A percentile compares a stretch with the other conserved stretches of the same genome.
phyloP scores from a whole-genome alignment of 1,284 basidiomycete species.

The Ceratobasidium sp. region DNA sequence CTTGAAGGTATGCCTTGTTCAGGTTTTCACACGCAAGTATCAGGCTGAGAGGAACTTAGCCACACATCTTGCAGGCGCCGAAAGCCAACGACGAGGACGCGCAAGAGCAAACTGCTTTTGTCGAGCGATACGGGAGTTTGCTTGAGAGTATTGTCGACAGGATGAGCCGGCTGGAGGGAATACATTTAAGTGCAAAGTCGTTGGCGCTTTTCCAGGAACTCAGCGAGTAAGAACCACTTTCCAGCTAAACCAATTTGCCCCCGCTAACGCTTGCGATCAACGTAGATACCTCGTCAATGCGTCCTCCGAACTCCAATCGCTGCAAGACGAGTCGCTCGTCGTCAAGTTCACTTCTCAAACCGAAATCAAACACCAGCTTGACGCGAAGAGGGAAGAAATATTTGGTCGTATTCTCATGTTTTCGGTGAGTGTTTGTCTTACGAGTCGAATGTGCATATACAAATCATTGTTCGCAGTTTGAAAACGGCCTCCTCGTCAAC shows the following conservation, averaged over 20 bases:
- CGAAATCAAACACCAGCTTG: neutral
- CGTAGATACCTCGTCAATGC: neutral
- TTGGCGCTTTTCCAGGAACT: neutral
- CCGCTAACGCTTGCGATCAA: neutral
- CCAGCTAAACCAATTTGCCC: neutral
- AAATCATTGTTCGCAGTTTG: no score
- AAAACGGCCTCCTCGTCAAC: no score
- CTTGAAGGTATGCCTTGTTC: neutral
- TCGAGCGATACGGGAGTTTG: neutral
- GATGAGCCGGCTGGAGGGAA: neutral
- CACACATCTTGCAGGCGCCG: neutral
- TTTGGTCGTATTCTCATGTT: neutral
- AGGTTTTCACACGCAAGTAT: neutral
- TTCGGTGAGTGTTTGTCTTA: neutral
- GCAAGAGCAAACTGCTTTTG: neutral
- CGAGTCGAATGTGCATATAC: no score
- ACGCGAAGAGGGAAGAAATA: neutral
- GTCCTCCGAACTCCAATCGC: neutral
- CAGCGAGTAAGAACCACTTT: neutral
- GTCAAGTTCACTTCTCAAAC: neutral
- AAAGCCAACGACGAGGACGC: neutral
- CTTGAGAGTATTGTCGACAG: neutral
- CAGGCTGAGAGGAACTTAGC: slow-evolving; percentile 1
- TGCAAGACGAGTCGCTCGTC: neutral
- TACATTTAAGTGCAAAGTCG: neutral